A percentile compares a stretch with the other conserved stretches of the same genome.
phyloP scores from a whole-genome alignment of 2,329 filamentous ascomycete species.

The Thyridium curvatum region DNA sequence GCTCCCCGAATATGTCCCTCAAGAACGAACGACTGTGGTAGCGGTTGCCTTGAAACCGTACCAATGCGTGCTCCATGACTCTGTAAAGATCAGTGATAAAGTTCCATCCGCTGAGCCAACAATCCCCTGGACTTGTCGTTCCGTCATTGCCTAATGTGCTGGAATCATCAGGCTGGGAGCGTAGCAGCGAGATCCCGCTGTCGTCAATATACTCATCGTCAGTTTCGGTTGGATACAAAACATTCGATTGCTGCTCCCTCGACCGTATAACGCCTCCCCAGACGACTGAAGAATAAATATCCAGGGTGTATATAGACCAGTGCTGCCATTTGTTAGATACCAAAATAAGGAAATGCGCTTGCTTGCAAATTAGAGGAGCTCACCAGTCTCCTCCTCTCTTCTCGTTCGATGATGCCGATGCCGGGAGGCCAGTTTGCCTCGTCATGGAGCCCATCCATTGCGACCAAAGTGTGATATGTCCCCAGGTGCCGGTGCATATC shows the following conservation, averaged over 20 bases:
- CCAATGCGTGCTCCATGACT: slow-evolving; percentile 43
- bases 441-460: slow-evolving; percentile 17
- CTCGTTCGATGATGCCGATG: slow-evolving; percentile 8
- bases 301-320: slow-evolving; percentile 52
- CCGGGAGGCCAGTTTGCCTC: slow-evolving; percentile 14
- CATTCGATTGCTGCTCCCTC: slow-evolving; percentile 37
- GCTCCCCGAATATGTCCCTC: slow-evolving; percentile 12
- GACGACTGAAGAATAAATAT: slow-evolving; percentile 46
- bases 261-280: slow-evolving; percentile 40
- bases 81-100: slow-evolving; percentile 51
- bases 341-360: background rate
- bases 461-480: slow-evolving; percentile 16
- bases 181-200: too few relatives aligned
- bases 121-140: too few relatives aligned
- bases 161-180: too few relatives aligned
- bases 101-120: slow-evolving; percentile 51
- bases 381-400: slow-evolving; percentile 13
- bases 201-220: slow-evolving; percentile 29
- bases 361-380: background rate
- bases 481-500: slow-evolving; percentile 18
- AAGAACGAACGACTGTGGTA: slow-evolving; percentile 5
- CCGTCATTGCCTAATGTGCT: background rate
- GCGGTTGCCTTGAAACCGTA: slow-evolving; percentile 7
- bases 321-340: slow-evolving; percentile 21
- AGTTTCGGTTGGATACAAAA: slow-evolving; percentile 39